Percentiles rank a stretch among this genome's conserved stretches.
These are phyloP conservation scores for Solanum bulbocastanum DNA, from an alignment of 257 asterid species.

Conservation along the genomic window DNA sequence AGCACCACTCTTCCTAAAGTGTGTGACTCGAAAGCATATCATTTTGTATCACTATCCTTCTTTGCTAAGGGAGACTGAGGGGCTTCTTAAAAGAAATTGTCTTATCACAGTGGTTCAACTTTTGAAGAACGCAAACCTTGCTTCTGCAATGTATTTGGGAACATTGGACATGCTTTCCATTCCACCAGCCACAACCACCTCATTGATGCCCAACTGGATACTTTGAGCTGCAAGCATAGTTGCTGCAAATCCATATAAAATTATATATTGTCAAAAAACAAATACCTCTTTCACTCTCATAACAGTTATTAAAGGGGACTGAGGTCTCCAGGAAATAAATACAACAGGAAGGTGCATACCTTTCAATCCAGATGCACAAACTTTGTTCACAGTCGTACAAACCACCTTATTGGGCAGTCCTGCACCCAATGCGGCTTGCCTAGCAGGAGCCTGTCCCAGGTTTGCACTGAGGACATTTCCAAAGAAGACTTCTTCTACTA, in stretches of 20 bases:
- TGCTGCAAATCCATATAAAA: conserved; percentile 42
- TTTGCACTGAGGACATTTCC: conserved; percentile 98
- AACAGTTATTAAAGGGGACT: not conserved
- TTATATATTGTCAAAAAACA: not conserved
- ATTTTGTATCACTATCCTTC: not conserved
- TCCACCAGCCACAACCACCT: conserved; percentile 98
- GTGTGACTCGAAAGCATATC: not conserved
- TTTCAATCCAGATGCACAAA: conserved; percentile 99
- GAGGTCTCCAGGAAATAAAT: not conserved
- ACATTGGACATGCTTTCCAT: conserved; percentile 99
- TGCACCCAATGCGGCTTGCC: conserved; percentile 98
- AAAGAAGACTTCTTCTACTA: conserved; percentile 85
- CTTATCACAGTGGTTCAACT: not conserved
- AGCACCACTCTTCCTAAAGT: not conserved
- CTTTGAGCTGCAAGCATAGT: conserved; percentile 91
- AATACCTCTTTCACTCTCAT: not conserved
- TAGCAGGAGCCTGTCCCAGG: conserved; percentile 98
- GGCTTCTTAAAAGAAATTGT: not conserved
- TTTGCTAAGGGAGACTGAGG: not conserved
- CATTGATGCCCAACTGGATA: conserved; percentile 88
- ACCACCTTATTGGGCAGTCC: conserved; percentile 79
- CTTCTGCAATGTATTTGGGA: conserved; percentile 90
- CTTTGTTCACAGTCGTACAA: conserved; percentile 93
- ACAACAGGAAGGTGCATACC: conserved; percentile 29
- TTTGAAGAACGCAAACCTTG: conserved; percentile 50